phyloP scores from a whole-genome alignment of 352 stramenopile genomes.

The Globisporangium abappressorium region DNA sequence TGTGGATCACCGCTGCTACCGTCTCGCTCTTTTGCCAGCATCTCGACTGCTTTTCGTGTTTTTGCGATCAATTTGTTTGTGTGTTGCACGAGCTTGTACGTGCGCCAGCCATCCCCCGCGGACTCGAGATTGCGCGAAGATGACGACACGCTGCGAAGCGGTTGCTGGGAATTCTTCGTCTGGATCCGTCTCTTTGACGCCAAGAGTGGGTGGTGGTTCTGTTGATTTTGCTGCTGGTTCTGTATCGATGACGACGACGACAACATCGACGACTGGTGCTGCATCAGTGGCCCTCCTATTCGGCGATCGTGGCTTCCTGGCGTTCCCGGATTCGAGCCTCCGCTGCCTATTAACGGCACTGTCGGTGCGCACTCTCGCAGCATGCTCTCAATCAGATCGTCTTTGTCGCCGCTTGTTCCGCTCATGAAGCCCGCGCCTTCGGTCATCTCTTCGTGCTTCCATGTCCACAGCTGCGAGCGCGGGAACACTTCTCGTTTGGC shows the following conservation, averaged over 20 bases:
- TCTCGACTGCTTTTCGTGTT: constrained; percentile 47
- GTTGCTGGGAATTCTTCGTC: constrained; percentile 14
- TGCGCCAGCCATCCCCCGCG: constrained; percentile 39
- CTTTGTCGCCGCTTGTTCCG: constrained; percentile 10
- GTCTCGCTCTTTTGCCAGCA: constrained; percentile 24
- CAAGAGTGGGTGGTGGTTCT: constrained; percentile 10
- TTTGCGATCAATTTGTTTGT: constrained; percentile 61
- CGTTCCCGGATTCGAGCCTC: constrained; percentile 9
- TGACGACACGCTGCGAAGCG: constrained; percentile 1
- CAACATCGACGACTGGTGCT: constrained; percentile 1
- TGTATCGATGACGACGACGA: constrained; percentile 1
- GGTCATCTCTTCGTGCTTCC: constrained; percentile 25
- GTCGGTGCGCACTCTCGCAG: constrained; percentile 43
- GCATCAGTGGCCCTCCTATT: constrained; percentile 5
- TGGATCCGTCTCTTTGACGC: constrained; percentile 11
- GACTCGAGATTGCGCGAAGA: constrained; percentile 6
- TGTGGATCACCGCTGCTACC: not conserved
- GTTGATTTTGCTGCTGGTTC: constrained; percentile 6
- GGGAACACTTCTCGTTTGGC: constrained; percentile 42
- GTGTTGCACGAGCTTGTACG: constrained; percentile 60
- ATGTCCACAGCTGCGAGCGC: constrained; percentile 58
- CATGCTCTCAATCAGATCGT: constrained; percentile 56
- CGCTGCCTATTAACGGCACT: constrained; percentile 6
- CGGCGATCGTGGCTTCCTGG: constrained; percentile 8
- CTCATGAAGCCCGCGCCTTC: not conserved